Evolutionary conservation across 495 filamentous ascomycete genomes (phyloP).

Genomic region (Cercophora scortea): DNA sequence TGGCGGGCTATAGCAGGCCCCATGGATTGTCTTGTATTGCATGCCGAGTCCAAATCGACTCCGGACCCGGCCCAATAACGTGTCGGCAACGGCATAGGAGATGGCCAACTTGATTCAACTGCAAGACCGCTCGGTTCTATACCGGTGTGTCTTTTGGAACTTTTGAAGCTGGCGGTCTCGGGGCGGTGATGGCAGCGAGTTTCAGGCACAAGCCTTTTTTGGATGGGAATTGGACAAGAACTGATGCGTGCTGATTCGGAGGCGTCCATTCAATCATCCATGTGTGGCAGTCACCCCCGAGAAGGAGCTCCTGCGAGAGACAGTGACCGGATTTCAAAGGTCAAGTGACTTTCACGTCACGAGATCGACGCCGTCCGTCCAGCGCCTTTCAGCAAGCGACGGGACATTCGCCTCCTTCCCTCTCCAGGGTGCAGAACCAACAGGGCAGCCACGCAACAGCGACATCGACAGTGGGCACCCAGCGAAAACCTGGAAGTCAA

Average conservation of each 20-base stretch:
- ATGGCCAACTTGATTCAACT: background rate
- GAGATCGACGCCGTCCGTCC: background rate
- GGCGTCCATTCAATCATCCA: background rate
- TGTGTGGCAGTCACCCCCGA: too few species aligned
- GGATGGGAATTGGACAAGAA: background rate
- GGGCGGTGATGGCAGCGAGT: background rate
- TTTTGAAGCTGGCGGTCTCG: background rate
- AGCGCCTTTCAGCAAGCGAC: background rate
- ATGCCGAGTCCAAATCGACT: background rate
- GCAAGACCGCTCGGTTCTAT: background rate
- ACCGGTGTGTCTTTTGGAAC: background rate
- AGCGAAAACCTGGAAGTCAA: too few species aligned
- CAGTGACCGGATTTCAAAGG: background rate
- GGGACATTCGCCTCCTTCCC: conserved; percentile 3
- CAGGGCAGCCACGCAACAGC: background rate
- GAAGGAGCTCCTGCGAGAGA: background rate
- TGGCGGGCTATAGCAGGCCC: too few species aligned
- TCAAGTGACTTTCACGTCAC: conserved; percentile 5
- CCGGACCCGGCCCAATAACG: background rate
- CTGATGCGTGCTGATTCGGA: background rate
- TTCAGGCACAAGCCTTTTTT: background rate
- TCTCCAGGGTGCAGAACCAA: background rate
- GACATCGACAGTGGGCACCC: too few species aligned
- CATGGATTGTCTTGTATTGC: too few species aligned
- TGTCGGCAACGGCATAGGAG: background rate